These are phyloP conservation scores for Fraxinus cuspidata DNA, from an alignment of 257 asterid species.

Conservation along the genomic window DNA sequence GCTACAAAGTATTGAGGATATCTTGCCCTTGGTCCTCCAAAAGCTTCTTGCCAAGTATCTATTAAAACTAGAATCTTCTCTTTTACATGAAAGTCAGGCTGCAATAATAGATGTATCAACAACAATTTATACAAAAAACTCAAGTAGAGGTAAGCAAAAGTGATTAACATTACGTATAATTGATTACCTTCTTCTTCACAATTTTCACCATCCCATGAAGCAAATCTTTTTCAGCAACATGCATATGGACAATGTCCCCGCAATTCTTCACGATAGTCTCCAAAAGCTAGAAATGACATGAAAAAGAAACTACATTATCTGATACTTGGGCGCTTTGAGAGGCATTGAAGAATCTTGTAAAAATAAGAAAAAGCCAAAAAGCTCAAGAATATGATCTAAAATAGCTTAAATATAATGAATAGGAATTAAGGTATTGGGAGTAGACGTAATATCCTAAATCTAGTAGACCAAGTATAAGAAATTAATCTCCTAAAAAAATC, in stretches of 20 bases:
- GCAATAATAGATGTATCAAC: slow-evolving; percentile 37
- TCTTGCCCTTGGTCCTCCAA: slow-evolving; percentile 95
- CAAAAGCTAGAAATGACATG: slow-evolving; percentile 50
- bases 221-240: slow-evolving; percentile 71
- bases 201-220: slow-evolving; percentile 80
- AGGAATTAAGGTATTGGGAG: no score
- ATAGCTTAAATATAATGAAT: no score
- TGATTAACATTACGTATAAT: slow-evolving; percentile 10
- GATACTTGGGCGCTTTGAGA: background rate
- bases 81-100: slow-evolving; percentile 97
- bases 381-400: no score
- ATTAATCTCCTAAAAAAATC: no score
- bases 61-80: slow-evolving; percentile 93
- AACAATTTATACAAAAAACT: background rate
- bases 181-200: slow-evolving; percentile 72
- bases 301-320: slow-evolving; percentile 13
- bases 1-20: slow-evolving; percentile 90
- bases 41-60: slow-evolving; percentile 99
- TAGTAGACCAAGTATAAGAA: no score
- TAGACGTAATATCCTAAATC: no score
- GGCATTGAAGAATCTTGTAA: background rate
- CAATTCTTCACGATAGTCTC: slow-evolving; percentile 86
- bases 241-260: slow-evolving; percentile 78
- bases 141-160: slow-evolving; percentile 4
- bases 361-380: no score